These are phyloP conservation scores for Falciphora oryzae DNA, from an alignment of 2,329 filamentous ascomycete species.

Conservation along the genomic window DNA sequence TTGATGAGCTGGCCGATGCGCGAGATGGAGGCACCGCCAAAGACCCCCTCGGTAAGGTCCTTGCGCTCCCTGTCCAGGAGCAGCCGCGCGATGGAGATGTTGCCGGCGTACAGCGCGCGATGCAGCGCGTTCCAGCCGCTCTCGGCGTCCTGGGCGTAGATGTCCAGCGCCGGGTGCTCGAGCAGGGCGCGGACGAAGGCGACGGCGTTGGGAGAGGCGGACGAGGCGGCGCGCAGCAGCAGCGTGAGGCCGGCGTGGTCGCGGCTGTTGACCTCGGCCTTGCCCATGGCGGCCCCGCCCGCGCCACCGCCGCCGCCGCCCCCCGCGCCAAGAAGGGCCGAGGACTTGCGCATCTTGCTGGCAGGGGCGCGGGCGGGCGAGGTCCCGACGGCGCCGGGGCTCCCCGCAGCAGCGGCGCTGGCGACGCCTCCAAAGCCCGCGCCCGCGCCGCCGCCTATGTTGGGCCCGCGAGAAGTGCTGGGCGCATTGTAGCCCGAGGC, in stretches of 20 bases:
- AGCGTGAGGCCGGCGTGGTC: slow-evolving; percentile 79
- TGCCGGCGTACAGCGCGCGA: slow-evolving; percentile 82
- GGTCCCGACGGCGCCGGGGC: slow-evolving; percentile 31
- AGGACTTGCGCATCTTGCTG: slow-evolving; percentile 16
- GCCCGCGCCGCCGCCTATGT: slow-evolving; percentile 29
- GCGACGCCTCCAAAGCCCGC: not conserved
- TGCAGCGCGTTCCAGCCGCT: slow-evolving; percentile 96
- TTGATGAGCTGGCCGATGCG: slow-evolving; percentile 76
- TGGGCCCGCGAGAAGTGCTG: slow-evolving; percentile 45
- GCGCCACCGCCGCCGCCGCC: slow-evolving; percentile 21
- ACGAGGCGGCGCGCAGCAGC: slow-evolving; percentile 78
- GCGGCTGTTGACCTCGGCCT: slow-evolving; percentile 75
- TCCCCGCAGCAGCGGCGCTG: slow-evolving; percentile 27
- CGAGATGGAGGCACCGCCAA: slow-evolving; percentile 40
- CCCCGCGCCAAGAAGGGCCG: slow-evolving; percentile 14
- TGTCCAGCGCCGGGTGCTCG: slow-evolving; percentile 74
- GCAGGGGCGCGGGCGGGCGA: slow-evolving; percentile 28
- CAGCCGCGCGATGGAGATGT: slow-evolving; percentile 76
- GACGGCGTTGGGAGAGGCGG: slow-evolving; percentile 60
- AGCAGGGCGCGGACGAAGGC: slow-evolving; percentile 75
- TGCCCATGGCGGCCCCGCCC: slow-evolving; percentile 33
- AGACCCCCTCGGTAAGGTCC: slow-evolving; percentile 42
- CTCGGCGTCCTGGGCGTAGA: slow-evolving; percentile 82
- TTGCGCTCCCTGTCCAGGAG: slow-evolving; percentile 73
- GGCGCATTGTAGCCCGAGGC: slow-evolving; percentile 52